Base-by-base conservation (phyloP, 495 filamentous ascomycete species). In the Sabuloglossum arenarium region DNA sequence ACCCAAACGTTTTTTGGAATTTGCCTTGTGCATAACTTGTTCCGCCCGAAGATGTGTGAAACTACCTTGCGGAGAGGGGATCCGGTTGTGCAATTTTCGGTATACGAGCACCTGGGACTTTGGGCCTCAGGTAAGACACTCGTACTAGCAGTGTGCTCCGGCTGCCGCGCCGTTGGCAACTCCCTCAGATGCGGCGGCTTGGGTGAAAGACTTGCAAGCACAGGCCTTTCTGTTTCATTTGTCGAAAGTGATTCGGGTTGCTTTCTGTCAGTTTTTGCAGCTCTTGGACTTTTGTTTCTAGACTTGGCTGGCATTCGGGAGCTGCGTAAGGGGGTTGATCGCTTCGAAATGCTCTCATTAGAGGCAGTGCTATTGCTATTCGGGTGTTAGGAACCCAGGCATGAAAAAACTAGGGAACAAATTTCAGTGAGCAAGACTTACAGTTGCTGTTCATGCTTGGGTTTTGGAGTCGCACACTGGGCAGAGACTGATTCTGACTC, bases 31-130 rank as follows among this genome's bases (percentile, higher is more conserved):
- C 75, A 78, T 0, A 70, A 67, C 67, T 94, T 94, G 72, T 94
- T 94, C 12, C 88, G 76, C n/a, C 88, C 88, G 62, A 94, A 91
- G 58, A 89, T 73, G 59, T 94, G 85, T 0, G 84, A 88, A 30
- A 93, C 79, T 8, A 82, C 75, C 64, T 94, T 94, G 32, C 88
- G 77, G 21, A 70, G 67, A 8, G 67, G 68, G 12, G 71, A 72
- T 14, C 67, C 68, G 0, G 76, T 78, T n/a, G 71, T 66, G 60
- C 78, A 80, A 52, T 58, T 54, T 0, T 58, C 56, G 27, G 45
- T 52, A 28, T 58, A 58, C 25, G 56, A 54, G 50, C 56, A 58
- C 50, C 24, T 58, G 27, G 53, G 53, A 23, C 53, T 23, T 2
- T 54, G 28, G 9, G 9, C 52, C 28, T 24, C 47, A 27, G 19